Percentiles rank a stretch among this genome's conserved stretches.
phyloP scores from a whole-genome alignment of 1,284 basidiomycete species.

The Vanrija sp. region DNA sequence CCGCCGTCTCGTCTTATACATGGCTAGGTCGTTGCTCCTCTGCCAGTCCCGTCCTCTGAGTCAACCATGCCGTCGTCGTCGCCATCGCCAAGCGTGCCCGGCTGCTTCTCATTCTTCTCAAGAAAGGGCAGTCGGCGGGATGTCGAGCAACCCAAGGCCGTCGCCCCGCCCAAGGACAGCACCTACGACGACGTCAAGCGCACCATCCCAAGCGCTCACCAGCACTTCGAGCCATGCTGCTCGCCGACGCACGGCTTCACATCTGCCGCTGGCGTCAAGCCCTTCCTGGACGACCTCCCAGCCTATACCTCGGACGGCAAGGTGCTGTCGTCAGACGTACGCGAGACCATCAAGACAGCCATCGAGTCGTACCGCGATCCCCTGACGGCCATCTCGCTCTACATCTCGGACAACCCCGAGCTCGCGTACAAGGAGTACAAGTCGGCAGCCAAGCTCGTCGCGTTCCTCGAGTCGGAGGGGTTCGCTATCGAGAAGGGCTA shows the following conservation, averaged over 20 bases:
- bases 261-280: not conserved
- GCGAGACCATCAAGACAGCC: conserved; percentile 4
- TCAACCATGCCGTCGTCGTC: not conserved
- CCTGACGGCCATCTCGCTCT: conserved; percentile 22
- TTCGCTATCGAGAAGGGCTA: conserved; percentile 61
- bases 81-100: not conserved
- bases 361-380: conserved; percentile 8
- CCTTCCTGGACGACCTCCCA: not conserved
- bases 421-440: conserved; percentile 31
- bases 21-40: too few species aligned
- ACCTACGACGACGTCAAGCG: not conserved
- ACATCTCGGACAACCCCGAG: conserved; percentile 27
- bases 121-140: not conserved
- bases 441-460: conserved; percentile 58
- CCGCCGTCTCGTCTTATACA: too few species aligned
- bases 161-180: not conserved
- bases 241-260: not conserved
- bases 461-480: conserved; percentile 56
- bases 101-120: conserved; percentile 1
- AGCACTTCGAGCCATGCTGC: conserved; percentile 1
- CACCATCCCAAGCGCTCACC: not conserved
- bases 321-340: not conserved
- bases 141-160: not conserved
- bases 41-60: too few species aligned
- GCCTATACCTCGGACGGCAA: not conserved